Percentiles rank a stretch among this genome's conserved stretches.
Evolutionary conservation across 768 basidiomycete species (phyloP).

Genomic region (Kwoniella newhampshirensis): DNA sequence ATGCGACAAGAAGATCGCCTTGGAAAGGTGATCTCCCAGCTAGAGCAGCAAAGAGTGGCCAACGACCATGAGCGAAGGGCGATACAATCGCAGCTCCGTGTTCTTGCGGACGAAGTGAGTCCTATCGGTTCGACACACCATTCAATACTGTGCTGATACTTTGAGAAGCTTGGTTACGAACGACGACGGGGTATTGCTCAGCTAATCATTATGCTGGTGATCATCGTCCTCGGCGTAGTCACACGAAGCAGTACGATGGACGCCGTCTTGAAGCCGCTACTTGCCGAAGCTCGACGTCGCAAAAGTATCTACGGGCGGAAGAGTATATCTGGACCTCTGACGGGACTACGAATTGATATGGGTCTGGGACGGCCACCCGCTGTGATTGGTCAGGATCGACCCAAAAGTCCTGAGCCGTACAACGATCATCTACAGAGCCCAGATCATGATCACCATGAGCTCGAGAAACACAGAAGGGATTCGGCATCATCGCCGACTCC

Average conservation of each 20-base stretch:
- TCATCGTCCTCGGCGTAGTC: conserved; percentile 81
- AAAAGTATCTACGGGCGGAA: conserved; percentile 18
- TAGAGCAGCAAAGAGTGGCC: conserved; percentile 60
- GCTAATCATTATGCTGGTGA: conserved; percentile 74
- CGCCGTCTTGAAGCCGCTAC: conserved; percentile 37
- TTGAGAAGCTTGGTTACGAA: conserved; percentile 71
- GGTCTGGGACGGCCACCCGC: conserved; percentile 28
- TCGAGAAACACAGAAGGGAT: not conserved
- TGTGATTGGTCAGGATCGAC: conserved; percentile 28
- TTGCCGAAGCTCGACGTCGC: conserved; percentile 39
- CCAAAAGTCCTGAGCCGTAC: conserved; percentile 2
- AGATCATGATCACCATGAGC: not conserved
- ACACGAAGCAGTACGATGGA: conserved; percentile 52
- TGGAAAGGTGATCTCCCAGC: conserved; percentile 69
- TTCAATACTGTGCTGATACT: not conserved
- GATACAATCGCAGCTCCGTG: conserved; percentile 68
- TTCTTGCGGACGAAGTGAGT: conserved; percentile 75
- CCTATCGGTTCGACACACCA: not conserved
- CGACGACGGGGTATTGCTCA: conserved; percentile 88
- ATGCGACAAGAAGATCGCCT: conserved; percentile 58
- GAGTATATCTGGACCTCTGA: conserved; percentile 23
- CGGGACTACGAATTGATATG: conserved; percentile 35
- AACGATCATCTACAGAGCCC: not conserved
- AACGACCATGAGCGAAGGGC: conserved; percentile 71
- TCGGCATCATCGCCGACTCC: conserved; percentile 17